A percentile compares a stretch with the other conserved stretches of the same genome.
Conservation (phyloP, 257 asterid genomes). For the Jacaranda copaia region DNA sequence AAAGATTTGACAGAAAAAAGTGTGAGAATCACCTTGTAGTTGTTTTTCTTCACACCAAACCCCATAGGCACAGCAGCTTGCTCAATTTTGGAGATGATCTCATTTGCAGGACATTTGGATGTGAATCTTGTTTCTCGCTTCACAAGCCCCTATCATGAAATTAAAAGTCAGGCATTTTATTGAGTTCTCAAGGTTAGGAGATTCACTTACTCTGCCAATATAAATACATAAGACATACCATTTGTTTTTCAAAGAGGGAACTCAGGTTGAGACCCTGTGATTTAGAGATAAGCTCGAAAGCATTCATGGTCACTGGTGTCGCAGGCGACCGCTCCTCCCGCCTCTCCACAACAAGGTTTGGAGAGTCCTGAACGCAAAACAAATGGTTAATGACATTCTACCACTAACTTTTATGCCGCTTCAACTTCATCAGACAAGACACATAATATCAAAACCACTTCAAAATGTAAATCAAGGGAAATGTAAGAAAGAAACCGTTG, state of each 20-base stretch:
- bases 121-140: slow-evolving; percentile 63
- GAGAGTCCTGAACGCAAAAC: slow-evolving; percentile 50
- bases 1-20: not conserved
- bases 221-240: slow-evolving; percentile 40
- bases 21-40: slow-evolving; percentile 46
- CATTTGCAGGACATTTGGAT: slow-evolving; percentile 56
- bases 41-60: slow-evolving; percentile 59
- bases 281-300: slow-evolving; percentile 71
- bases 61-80: slow-evolving; percentile 61
- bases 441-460: not conserved
- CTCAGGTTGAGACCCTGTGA: slow-evolving; percentile 77
- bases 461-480: not conserved
- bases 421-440: too few relatives aligned
- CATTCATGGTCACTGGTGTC: slow-evolving; percentile 69
- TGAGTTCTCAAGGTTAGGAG: not conserved
- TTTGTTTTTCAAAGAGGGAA: slow-evolving; percentile 66
- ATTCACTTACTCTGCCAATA: not conserved
- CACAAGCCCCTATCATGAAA: slow-evolving; percentile 51
- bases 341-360: slow-evolving; percentile 69
- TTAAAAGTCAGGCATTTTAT: not conserved
- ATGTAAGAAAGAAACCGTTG: slow-evolving; percentile 45
- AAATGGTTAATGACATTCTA: not conserved
- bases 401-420: too few relatives aligned
- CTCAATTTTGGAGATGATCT: slow-evolving; percentile 59
- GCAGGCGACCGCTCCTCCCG: slow-evolving; percentile 52